These are phyloP conservation scores for Jacaranda mimosifolia DNA, from an alignment of 257 asterid species.

Conservation along the genomic window DNA sequence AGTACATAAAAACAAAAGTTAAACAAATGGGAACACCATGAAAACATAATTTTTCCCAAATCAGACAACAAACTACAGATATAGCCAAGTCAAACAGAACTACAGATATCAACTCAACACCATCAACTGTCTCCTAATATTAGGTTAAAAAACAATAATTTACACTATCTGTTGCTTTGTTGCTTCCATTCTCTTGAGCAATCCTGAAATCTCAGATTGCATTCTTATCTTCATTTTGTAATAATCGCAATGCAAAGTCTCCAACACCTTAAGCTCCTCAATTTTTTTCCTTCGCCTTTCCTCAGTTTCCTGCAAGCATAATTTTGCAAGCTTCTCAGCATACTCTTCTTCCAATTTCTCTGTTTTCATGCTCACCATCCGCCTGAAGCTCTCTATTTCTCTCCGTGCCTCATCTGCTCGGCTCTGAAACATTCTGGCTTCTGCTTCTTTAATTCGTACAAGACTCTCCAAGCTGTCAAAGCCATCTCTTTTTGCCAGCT, in stretches of 20 bases:
- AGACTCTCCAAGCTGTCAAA: constrained; percentile 82
- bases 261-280: constrained; percentile 81
- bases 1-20: constrained; percentile 23
- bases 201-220: constrained; percentile 87
- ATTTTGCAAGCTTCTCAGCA: constrained; percentile 59
- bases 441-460: constrained; percentile 83
- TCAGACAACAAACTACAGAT: constrained; percentile 11
- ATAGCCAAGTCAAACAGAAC: constrained; percentile 10
- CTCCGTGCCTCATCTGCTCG: constrained; percentile 81
- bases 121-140: not conserved
- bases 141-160: not conserved
- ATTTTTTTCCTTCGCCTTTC: constrained; percentile 67
- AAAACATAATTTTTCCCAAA: constrained; percentile 1
- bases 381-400: constrained; percentile 69
- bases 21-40: not conserved
- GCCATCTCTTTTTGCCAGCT: constrained; percentile 68
- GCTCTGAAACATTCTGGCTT: constrained; percentile 81
- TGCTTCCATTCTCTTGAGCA: constrained; percentile 92
- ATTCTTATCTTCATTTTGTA: constrained; percentile 88
- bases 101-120: not conserved
- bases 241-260: constrained; percentile 78
- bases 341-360: constrained; percentile 77
- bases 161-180: constrained; percentile 79
- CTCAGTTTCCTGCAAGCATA: constrained; percentile 74
- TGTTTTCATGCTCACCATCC: constrained; percentile 59